Conservation (phyloP, 1,139 yeast genomes). For the Chernovozyma aurita region DNA sequence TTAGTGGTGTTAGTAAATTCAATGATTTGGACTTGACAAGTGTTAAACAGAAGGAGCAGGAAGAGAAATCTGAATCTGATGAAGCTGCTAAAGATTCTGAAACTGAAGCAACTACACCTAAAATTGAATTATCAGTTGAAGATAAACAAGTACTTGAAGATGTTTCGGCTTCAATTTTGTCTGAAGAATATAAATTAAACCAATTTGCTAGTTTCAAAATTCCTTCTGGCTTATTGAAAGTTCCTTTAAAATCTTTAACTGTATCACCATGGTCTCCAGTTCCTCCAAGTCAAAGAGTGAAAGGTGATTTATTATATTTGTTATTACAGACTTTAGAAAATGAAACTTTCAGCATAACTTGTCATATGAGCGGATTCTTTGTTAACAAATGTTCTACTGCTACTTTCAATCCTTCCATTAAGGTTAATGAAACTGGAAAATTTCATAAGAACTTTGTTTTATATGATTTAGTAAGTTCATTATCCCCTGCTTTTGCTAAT, state of each 20-base stretch:
- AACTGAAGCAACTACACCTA: constrained; percentile 7
- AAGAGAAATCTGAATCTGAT: constrained; percentile 7
- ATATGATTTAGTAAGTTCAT: constrained; percentile 44
- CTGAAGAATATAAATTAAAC: constrained; percentile 9
- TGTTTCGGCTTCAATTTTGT: constrained; percentile 8
- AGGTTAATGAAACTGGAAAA: constrained; percentile 35
- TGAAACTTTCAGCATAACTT: constrained; percentile 73
- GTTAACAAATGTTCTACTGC: constrained; percentile 65
- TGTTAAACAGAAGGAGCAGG: constrained; percentile 13
- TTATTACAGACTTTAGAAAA: constrained; percentile 75
- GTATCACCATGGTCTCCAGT: constrained; percentile 89
- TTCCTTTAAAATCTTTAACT: constrained; percentile 51
- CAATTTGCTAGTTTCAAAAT: constrained; percentile 16
- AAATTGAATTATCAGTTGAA: constrained; percentile 15
- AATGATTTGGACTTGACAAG: constrained; percentile 25
- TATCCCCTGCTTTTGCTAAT: constrained; percentile 51
- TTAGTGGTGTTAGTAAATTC: constrained; percentile 27
- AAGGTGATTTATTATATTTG: constrained; percentile 80
- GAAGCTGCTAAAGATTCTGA: constrained; percentile 8
- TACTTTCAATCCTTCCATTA: constrained; percentile 64
- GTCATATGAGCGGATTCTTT: constrained; percentile 73
- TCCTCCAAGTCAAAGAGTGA: constrained; percentile 55
- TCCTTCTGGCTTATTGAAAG: constrained; percentile 20
- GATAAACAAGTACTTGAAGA: constrained; percentile 15
- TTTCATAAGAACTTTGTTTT: constrained; percentile 43